These are phyloP conservation scores for Porogramme epimiltina DNA, from an alignment of 1,284 basidiomycete genomes.

Conservation along the genomic window DNA sequence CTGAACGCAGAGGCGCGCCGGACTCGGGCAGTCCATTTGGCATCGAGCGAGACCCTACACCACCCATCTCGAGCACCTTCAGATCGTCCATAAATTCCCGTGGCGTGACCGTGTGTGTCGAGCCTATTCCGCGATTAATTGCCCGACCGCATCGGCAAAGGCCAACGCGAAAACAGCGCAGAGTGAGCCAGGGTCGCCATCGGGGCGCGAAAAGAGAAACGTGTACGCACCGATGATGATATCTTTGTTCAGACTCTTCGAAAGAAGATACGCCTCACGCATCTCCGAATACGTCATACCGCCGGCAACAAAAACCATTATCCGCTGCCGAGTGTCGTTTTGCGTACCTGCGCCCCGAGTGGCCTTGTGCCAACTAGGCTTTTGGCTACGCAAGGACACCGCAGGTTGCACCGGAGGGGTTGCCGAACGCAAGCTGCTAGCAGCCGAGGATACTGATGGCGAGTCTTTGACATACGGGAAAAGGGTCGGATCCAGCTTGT, in stretches of 20 bases:
- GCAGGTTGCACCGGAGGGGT: conserved; percentile 39
- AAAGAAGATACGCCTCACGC: conserved; percentile 84
- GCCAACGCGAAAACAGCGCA: no score
- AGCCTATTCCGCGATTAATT: conserved; percentile 54
- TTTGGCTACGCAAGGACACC: conserved; percentile 80
- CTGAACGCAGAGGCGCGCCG: conserved; percentile 48
- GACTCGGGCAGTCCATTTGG: conserved; percentile 74
- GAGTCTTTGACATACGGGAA: conserved; percentile 95
- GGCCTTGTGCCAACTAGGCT: conserved; percentile 84
- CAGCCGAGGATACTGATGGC: conserved; percentile 53
- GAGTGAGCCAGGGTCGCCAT: background rate
- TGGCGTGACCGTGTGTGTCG: conserved; percentile 88
- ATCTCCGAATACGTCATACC: conserved; percentile 98
- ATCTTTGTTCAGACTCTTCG: conserved; percentile 79
- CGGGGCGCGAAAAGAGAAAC: background rate
- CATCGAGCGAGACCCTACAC: conserved; percentile 68
- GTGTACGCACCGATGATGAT: conserved; percentile 80
- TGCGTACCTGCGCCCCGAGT: conserved; percentile 50
- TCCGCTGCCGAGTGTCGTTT: conserved; percentile 74
- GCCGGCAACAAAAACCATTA: conserved; percentile 92
- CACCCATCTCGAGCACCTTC: conserved; percentile 80
- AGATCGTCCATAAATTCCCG: conserved; percentile 85
- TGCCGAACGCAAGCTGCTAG: conserved; percentile 41
- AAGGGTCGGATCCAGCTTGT: conserved; percentile 74
- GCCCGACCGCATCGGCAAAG: no score